Base-by-base conservation (phyloP, 441 rosid species). In the Pelargonium australe region DNA sequence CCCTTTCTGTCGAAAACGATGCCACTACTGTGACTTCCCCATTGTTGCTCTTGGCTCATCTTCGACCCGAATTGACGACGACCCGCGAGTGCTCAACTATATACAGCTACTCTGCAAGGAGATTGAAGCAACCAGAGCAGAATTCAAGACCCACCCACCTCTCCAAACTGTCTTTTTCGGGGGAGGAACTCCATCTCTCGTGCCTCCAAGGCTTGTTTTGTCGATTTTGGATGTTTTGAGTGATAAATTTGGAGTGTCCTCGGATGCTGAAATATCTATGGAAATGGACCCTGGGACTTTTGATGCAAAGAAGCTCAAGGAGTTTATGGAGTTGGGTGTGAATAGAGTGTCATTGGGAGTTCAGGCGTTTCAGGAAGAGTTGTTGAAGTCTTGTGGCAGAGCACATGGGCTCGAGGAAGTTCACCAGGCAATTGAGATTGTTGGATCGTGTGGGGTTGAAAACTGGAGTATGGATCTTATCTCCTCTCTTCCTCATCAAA, bases 271-370 rank as follows among this genome's bases (percentile, higher is more conserved):
- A 81, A 80, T 95, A 80, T 88, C 99, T 0, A 89, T 89, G 92
- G 97, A 95, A 82, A 88, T 95, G 99, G 96, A 90, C 76, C 97
- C 99, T 1, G 97, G 96, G 2, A 95, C 97, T 20, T 95, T 95
- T 66, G 85, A 81, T 77, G 85, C 69, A 69, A 69, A 62, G 80
- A 88, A 86, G 64, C 68, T 91, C 70, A 71, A 78, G 68, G 87
- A 79, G 40, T 69, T 95, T 68, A 74, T 85, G 80, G 83, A 65
- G 17, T 64, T 87, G 81, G 94, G 97, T 17, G 91, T 95, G 76
- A 95, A 95, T 64, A 88, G 99, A 77, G 96, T 91, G 68, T 94
- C 99, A 7, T 75, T 94, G 61, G 99, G 97, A 25, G 96, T 88
- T 73, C 96, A 94, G 79, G 92, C 96, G 11, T 91, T 89, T 82